phyloP scores from a whole-genome alignment of 306 rosid species.

The Medicago lupulina region DNA sequence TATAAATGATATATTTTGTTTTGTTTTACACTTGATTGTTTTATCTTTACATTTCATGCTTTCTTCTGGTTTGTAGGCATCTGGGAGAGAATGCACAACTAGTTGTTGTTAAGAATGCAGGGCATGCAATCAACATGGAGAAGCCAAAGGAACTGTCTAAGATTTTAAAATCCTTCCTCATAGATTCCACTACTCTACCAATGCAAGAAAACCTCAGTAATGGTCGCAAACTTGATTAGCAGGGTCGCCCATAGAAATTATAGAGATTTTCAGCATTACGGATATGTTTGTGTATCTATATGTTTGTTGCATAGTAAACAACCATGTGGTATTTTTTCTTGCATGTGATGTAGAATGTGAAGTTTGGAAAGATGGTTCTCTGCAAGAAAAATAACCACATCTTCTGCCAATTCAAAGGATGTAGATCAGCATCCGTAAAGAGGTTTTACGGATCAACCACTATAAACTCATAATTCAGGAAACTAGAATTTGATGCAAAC shows the following conservation, averaged over 20 bases:
- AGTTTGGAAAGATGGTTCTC: conserved; percentile 9
- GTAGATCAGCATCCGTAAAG: conserved; percentile 1
- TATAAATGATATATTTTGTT: neutral
- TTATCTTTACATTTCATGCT: neutral
- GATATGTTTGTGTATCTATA: conserved; percentile 17
- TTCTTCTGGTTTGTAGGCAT: conserved; percentile 52
- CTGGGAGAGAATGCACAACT: conserved; percentile 72
- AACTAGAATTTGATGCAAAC: conserved; percentile 25
- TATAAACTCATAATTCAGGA: neutral
- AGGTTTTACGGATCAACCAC: conserved; percentile 1
- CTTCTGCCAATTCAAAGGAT: conserved; percentile 4
- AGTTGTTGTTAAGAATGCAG: conserved; percentile 75
- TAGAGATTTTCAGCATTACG: conserved; percentile 16
- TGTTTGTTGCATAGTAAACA: conserved; percentile 8
- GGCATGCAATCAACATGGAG: conserved; percentile 85
- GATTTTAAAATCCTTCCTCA: conserved; percentile 66
- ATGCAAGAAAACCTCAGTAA: conserved; percentile 48
- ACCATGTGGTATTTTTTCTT: neutral
- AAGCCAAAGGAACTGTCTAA: conserved; percentile 72
- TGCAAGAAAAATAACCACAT: neutral
- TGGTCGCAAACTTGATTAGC: conserved; percentile 64
- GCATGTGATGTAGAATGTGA: neutral
- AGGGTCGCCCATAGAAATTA: conserved; percentile 5
- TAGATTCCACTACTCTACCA: conserved; percentile 47
- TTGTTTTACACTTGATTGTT: neutral